Base-by-base conservation (phyloP, 2,329 filamentous ascomycete species). In the Epichloe uncinata region DNA sequence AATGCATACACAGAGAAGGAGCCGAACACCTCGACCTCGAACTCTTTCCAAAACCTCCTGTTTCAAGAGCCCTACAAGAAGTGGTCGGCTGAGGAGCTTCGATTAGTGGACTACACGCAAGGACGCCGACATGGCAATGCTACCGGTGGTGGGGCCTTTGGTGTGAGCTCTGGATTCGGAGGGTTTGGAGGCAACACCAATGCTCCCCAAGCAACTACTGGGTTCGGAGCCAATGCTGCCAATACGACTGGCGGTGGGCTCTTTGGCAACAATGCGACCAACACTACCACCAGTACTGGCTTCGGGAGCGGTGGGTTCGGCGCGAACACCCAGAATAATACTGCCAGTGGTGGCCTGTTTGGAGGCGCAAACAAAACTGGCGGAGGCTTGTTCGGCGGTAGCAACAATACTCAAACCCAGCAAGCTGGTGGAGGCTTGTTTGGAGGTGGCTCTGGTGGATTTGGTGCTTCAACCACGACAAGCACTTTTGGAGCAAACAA, bases 51-150 rank as follows among this genome's bases (percentile, higher is more conserved):
- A 66, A 91, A 82, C 57, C 80, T 94, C 50, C 71, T 84, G 20
- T 89, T 91, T 64, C 83, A 85, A 68, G 81, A 83, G 22, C 78
- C 84, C 1, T 94, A 91, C 70, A 83, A 82, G 65, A 94, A 93
- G 64, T 97, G 85, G 73, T 96, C 91, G 9, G 79, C 87, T n/a
- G 93, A 87, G 59, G 84, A 93, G 65, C 69, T 93, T 49, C 77
- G 87, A 61, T 68, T 95, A 53, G 87, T 81, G 43, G 93, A 98
- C 66, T 98, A 98, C 64, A 79, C 83, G 52, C 85, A 90, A 66
- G 90, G 90, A 47, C 82, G 90, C 52, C 84, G 84, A 49, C 87
- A 79, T 63, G 93, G 90, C 35, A 95, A 91, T 66, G 77, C 78
- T 41, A 87, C 84, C 54, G 88, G 87, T 33, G 85, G 89, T 56